Conservation (phyloP, 2,329 filamentous ascomycete species). For the Fulvia fulva region DNA sequence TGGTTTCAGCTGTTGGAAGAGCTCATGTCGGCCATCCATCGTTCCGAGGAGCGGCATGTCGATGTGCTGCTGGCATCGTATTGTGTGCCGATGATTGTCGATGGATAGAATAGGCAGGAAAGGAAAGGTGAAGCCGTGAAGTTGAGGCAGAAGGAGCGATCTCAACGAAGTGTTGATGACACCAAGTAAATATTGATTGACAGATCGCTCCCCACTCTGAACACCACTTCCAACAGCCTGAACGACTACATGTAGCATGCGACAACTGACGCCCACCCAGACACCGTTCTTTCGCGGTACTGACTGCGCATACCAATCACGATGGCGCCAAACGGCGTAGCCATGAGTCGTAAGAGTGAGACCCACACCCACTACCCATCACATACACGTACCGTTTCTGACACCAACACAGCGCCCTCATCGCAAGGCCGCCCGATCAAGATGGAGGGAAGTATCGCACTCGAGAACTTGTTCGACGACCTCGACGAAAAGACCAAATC, state of each 20-base stretch:
- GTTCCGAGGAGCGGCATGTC: conserved; percentile 17
- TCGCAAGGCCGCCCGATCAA: conserved; percentile 15
- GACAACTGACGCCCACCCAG: neutral
- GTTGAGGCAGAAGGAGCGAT: too few species aligned
- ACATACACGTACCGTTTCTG: neutral
- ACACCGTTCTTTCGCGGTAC: neutral
- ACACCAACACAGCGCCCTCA: conserved; percentile 1
- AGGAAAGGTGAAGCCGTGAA: neutral
- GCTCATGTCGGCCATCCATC: conserved; percentile 34
- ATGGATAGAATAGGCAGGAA: neutral
- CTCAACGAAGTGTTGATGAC: neutral
- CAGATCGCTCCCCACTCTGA: neutral
- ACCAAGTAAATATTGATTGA: too few species aligned
- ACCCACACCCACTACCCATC: conserved; percentile 3
- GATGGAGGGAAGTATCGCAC: conserved; percentile 20
- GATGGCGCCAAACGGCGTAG: conserved; percentile 32
- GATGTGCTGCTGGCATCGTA: neutral
- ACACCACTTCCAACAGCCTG: neutral
- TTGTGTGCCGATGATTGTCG: neutral
- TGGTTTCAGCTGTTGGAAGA: conserved; percentile 53
- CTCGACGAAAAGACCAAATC: conserved; percentile 19
- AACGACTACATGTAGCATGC: neutral
- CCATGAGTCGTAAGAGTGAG: conserved; percentile 31
- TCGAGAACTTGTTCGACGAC: conserved; percentile 32
- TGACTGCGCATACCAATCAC: neutral